A percentile compares a stretch with the other conserved stretches of the same genome.
These are phyloP conservation scores for Suillus alpinus DNA, from an alignment of 768 basidiomycete genomes.

Conservation along the genomic window DNA sequence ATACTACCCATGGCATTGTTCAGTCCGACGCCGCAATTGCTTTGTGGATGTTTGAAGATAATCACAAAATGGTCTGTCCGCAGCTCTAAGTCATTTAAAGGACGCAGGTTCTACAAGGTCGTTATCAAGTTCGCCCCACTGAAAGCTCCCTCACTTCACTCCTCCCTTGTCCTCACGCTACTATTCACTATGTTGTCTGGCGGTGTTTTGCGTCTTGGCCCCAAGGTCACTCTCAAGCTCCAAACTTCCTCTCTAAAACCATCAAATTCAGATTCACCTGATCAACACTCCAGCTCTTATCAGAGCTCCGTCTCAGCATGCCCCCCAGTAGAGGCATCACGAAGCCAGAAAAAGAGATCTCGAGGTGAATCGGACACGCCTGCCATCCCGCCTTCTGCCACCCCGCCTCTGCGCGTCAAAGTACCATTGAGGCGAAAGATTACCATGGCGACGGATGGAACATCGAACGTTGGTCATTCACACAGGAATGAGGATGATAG, in stretches of 20 bases:
- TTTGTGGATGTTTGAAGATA: neutral
- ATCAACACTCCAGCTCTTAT: neutral
- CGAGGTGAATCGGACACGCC: neutral
- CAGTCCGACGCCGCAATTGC: too few relatives aligned
- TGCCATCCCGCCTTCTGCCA: neutral
- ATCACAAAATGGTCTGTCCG: neutral
- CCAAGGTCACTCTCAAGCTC: neutral
- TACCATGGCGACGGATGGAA: neutral
- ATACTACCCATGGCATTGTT: too few relatives aligned
- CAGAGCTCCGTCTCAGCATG: neutral
- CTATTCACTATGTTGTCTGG: neutral
- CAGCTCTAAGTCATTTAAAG: neutral
- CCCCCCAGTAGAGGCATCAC: neutral
- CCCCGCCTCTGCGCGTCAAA: neutral
- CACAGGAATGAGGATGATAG: neutral
- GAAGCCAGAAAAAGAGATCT: neutral
- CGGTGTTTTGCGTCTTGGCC: neutral
- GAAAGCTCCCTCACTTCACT: neutral
- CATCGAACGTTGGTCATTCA: neutral
- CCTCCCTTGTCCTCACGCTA: neutral
- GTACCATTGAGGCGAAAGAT: neutral
- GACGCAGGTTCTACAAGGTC: neutral
- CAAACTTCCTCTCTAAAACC: neutral
- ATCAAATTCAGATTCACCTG: neutral
- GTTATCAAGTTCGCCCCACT: neutral